Evolutionary conservation across 257 asterid species (phyloP).

Genomic region (Penstemon eatonii): DNA sequence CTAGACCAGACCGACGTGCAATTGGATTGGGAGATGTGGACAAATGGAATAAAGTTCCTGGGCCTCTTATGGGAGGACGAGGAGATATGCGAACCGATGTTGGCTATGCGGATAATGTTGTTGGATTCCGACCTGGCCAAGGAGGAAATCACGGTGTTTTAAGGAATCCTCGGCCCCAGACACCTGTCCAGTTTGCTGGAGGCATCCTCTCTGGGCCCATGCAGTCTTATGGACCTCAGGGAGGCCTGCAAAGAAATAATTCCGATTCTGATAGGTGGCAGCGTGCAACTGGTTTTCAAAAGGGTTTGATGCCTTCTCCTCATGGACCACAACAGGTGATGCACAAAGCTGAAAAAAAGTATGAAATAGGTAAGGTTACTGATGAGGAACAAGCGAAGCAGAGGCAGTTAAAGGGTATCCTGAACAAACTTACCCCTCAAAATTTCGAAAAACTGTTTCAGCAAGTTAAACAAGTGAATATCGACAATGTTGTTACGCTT

Average conservation of each 20-base stretch:
- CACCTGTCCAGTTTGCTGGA: constrained; percentile 45
- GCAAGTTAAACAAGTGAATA: constrained; percentile 82
- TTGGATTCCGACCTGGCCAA: constrained; percentile 57
- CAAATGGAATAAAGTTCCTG: constrained; percentile 63
- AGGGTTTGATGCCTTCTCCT: constrained; percentile 80
- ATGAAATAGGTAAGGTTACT: constrained; percentile 76
- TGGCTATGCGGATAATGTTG: constrained; percentile 41
- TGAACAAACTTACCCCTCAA: constrained; percentile 97
- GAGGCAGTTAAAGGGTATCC: constrained; percentile 74
- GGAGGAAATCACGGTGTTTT: constrained; percentile 64
- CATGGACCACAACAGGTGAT: constrained; percentile 52
- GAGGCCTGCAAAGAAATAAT: constrained; percentile 57
- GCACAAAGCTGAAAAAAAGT: constrained; percentile 88
- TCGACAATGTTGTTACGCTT: constrained; percentile 70
- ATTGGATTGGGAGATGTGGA: constrained; percentile 44
- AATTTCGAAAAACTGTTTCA: constrained; percentile 84
- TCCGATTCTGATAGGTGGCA: constrained; percentile 91
- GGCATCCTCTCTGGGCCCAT: constrained; percentile 64
- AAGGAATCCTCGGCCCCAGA: constrained; percentile 63
- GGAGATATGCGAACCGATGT: constrained; percentile 54
- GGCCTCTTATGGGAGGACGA: constrained; percentile 50
- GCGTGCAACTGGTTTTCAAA: constrained; percentile 69
- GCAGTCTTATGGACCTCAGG: constrained; percentile 65
- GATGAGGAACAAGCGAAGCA: constrained; percentile 91
- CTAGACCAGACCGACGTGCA: constrained; percentile 67